Evolutionary conservation across 108 stramenopile genomes (phyloP).

Genomic region (Fragilariopsis cylindrus): DNA sequence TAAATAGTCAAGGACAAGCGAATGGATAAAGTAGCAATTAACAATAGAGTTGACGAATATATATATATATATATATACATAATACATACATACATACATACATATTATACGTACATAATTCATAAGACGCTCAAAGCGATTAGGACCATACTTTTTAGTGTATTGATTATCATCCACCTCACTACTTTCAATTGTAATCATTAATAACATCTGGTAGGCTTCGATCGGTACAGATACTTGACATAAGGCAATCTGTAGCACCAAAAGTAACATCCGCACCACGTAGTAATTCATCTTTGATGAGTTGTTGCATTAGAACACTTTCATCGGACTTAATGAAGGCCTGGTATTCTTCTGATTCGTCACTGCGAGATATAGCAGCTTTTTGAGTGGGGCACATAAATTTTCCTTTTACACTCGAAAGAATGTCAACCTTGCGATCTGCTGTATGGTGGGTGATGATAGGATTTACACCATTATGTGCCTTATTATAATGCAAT

Average conservation of each 20-base stretch:
- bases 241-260: conserved; percentile 84
- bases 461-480: conserved; percentile 27
- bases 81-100: too few relatives aligned
- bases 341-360: conserved; percentile 41
- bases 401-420: conserved; percentile 41
- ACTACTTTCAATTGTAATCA: conserved; percentile 44
- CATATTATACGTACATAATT: conserved; percentile 22
- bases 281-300: conserved; percentile 22
- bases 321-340: conserved; percentile 44
- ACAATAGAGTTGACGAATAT: too few relatives aligned
- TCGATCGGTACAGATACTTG: conserved; percentile 86
- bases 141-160: conserved; percentile 22
- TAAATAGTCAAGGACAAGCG: background rate
- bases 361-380: conserved; percentile 39
- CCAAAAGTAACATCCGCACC: conserved; percentile 15
- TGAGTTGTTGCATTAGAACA: conserved; percentile 28
- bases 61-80: too few relatives aligned
- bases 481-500: background rate
- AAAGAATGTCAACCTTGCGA: conserved; percentile 64
- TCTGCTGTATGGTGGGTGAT: conserved; percentile 79
- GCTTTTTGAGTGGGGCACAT: conserved; percentile 62
- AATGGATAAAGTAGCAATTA: background rate
- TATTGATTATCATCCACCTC: background rate
- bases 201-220: conserved; percentile 60
- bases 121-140: conserved; percentile 44